Percentiles rank a stretch among this genome's conserved stretches.
These are phyloP conservation scores for Excoecaria agallocha DNA, from an alignment of 345 rosid genomes.

Conservation along the genomic window DNA sequence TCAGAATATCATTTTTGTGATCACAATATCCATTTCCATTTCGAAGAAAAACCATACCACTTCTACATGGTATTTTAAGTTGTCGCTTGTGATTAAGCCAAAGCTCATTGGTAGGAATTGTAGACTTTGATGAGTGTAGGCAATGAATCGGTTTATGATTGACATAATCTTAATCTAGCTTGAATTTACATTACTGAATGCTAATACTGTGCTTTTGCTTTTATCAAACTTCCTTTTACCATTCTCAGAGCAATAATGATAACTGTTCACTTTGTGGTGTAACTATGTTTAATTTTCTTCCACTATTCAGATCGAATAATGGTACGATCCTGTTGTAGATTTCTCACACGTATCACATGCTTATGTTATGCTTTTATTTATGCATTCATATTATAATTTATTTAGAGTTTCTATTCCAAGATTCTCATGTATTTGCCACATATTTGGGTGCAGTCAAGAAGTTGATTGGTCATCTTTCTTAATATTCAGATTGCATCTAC, in stretches of 20 bases:
- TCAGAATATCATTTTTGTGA: neutral
- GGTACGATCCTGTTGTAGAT: neutral
- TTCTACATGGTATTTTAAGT: neutral
- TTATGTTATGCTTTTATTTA: neutral
- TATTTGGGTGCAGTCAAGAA: slow-evolving; percentile 22
- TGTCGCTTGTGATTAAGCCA: neutral
- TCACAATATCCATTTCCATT: neutral
- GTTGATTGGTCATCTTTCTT: slow-evolving; percentile 5
- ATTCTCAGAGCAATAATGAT: neutral
- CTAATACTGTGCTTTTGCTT: neutral
- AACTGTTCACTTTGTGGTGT: neutral
- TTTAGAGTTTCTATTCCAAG: neutral
- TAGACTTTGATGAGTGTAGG: neutral
- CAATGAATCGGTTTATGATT: neutral
- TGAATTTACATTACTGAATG: neutral
- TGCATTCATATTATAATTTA: neutral
- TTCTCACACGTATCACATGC: neutral
- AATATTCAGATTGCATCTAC: slow-evolving; percentile 13
- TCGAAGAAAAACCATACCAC: neutral
- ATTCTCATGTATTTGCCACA: neutral
- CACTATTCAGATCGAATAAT: neutral
- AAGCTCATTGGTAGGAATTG: neutral
- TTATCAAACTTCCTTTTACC: neutral
- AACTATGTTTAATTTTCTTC: neutral
- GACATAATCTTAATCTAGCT: neutral